These are phyloP conservation scores for Lolium perenne DNA, from an alignment of 176 grass and related monocot genomes.

Conservation along the genomic window DNA sequence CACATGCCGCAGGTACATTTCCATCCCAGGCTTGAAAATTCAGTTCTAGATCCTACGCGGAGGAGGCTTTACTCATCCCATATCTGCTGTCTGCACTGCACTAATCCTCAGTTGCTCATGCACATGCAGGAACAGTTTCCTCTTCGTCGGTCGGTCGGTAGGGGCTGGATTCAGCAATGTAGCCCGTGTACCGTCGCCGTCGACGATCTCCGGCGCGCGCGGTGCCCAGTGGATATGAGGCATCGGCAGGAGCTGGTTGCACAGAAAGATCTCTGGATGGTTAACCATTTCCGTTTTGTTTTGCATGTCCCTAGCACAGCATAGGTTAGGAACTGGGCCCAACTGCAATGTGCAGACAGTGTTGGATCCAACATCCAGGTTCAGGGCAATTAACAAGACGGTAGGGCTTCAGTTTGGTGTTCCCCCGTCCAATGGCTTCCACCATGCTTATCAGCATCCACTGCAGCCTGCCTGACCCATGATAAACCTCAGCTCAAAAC, in stretches of 20 bases:
- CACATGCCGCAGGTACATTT: conserved; percentile 51
- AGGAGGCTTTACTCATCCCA: conserved; percentile 20
- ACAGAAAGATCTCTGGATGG: conserved; percentile 7
- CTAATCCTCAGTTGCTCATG: conserved; percentile 21
- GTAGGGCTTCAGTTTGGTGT: conserved; percentile 9
- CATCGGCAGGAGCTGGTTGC: neutral
- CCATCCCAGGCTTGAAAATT: conserved; percentile 27
- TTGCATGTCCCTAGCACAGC: conserved; percentile 34
- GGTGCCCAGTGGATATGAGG: neutral
- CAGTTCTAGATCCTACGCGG: conserved; percentile 33
- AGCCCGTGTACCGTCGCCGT: neutral
- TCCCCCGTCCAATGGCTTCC: conserved; percentile 40
- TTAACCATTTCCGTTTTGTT: neutral
- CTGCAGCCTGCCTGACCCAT: conserved; percentile 31
- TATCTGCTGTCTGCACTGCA: conserved; percentile 14
- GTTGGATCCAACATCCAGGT: conserved; percentile 54
- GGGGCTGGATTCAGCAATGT: conserved; percentile 24
- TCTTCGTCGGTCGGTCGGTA: conserved; percentile 6
- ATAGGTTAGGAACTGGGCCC: conserved; percentile 29
- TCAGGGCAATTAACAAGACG: conserved; percentile 42
- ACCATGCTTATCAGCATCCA: conserved; percentile 60
- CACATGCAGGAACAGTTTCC: conserved; percentile 51
- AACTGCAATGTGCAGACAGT: conserved; percentile 40
- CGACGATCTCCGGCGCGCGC: neutral
- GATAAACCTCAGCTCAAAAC: conserved; percentile 45